A percentile compares a stretch with the other conserved stretches of the same genome.
These are phyloP conservation scores for Fusarium anthophilum DNA, from an alignment of 2,329 filamentous ascomycete species.

Conservation along the genomic window DNA sequence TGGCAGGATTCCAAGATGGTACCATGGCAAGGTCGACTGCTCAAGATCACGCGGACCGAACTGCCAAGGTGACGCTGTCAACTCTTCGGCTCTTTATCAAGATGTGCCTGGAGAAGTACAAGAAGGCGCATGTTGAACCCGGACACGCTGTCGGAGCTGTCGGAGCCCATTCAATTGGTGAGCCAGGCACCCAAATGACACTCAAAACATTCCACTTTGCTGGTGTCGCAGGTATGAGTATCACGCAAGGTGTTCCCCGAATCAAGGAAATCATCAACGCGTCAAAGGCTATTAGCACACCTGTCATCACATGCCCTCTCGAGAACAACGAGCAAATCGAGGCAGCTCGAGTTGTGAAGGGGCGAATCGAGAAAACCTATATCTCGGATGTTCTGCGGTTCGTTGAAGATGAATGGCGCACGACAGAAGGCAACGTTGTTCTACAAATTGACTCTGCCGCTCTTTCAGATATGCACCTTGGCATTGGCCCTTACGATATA, in stretches of 20 bases:
- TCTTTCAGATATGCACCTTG: constrained; percentile 82
- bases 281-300: constrained; percentile 91
- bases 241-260: constrained; percentile 98
- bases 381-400: constrained; percentile 82
- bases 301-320: constrained; percentile 88
- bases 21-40: constrained; percentile 49
- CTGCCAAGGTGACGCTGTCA: constrained; percentile 81
- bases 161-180: constrained; percentile 96
- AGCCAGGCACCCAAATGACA: constrained; percentile 99
- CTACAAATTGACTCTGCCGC: constrained; percentile 84
- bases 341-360: constrained; percentile 90
- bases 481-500: constrained; percentile 79
- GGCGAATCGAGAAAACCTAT: constrained; percentile 93
- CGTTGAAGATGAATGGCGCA: constrained; percentile 90
- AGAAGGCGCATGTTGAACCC: constrained; percentile 89
- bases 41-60: constrained; percentile 68
- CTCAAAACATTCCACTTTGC: constrained; percentile 99
- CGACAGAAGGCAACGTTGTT: constrained; percentile 77
- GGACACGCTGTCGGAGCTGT: constrained; percentile 96
- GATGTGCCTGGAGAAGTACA: constrained; percentile 88
- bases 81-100: constrained; percentile 81
- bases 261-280: constrained; percentile 99
- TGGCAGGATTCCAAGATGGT: constrained; percentile 53
- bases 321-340: constrained; percentile 78
- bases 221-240: constrained; percentile 99